Base-by-base conservation (phyloP, 169 alveolate genomes). In the Theileria sp. region DNA sequence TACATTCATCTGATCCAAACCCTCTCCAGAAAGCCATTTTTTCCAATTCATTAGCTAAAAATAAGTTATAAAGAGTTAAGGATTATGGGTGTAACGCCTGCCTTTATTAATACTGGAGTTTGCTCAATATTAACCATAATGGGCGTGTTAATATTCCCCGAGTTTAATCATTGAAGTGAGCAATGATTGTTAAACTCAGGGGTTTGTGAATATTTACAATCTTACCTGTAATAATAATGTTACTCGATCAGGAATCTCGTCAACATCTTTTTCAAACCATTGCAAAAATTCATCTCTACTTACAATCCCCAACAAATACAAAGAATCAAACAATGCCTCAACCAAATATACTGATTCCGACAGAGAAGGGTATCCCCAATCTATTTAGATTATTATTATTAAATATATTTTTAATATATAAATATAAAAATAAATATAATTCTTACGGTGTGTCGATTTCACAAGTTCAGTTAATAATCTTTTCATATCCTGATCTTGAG, bases 311-410 rank as follows among this genome's bases (percentile, higher is more conserved):
- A 77, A 64, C 21, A 50, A 51, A 34, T 71, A 34, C 60, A 85
- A 84, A 25, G 91, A 77, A 36, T 85, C 87, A 54, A 85, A 85
- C 70, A 85, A 69, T 10, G 87, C 91, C 38, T 85, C 91, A 3
- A 85, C 56, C n/a, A 85, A 79, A 75, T 78, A 85, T 28, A 85
- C 72, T 17, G 87, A 77, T 23, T 68, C 74, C 49, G 86, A 68
- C 5, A 85, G 34, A 0, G 87, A 66, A 26, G 91, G 91, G 44
- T 72, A 36, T 25, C 79, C 80, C 91, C 91, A 85, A 12, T 77
- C 68, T 56, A 21, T 30, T 17, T 26, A 64, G 6, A 26, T 28
- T 3, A 13, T 28, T 17, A 13, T 2, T 28, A 26, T 19, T 58
- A 58, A 15, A 17, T 25, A 58, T 19, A 25, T 19, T 58, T 19